phyloP scores from a whole-genome alignment of 1,139 yeast genomes.

The Sugiyamaella japonica region DNA sequence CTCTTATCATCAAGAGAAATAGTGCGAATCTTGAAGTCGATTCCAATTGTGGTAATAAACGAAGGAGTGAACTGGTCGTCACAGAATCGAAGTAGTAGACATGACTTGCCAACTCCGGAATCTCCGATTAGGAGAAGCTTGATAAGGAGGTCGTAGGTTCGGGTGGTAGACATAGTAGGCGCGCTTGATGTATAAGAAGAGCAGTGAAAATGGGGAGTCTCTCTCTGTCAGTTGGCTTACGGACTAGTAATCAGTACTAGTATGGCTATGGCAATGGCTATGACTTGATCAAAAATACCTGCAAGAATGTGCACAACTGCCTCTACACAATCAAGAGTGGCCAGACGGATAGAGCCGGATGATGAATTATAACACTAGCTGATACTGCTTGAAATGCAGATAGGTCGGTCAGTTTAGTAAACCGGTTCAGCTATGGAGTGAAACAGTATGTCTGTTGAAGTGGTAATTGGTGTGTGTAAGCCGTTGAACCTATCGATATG shows the following conservation, averaged over 20 bases:
- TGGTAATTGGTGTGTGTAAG: neutral
- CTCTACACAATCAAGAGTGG: too few relatives aligned
- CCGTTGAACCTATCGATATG: neutral
- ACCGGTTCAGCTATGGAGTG: neutral
- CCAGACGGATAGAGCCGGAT: too few relatives aligned
- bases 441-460: neutral
- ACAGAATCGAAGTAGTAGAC: slow-evolving; percentile 88
- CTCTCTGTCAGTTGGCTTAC: too few relatives aligned
- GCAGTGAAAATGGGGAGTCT: too few relatives aligned
- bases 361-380: too few relatives aligned
- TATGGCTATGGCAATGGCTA: too few relatives aligned
- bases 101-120: slow-evolving; percentile 94
- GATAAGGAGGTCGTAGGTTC: slow-evolving; percentile 92
- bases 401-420: neutral
- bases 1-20: slow-evolving; percentile 90
- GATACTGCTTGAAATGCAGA: neutral
- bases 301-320: too few relatives aligned
- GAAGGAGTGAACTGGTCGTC: slow-evolving; percentile 97
- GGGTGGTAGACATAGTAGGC: slow-evolving; percentile 45
- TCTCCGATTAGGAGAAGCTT: slow-evolving; percentile 93
- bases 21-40: slow-evolving; percentile 96
- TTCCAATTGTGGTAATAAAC: slow-evolving; percentile 95
- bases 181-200: too few relatives aligned
- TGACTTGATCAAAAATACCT: too few relatives aligned
- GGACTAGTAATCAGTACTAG: too few relatives aligned